These are phyloP conservation scores for Arachis hypogaea DNA, from an alignment of 306 rosid species.

Conservation along the genomic window DNA sequence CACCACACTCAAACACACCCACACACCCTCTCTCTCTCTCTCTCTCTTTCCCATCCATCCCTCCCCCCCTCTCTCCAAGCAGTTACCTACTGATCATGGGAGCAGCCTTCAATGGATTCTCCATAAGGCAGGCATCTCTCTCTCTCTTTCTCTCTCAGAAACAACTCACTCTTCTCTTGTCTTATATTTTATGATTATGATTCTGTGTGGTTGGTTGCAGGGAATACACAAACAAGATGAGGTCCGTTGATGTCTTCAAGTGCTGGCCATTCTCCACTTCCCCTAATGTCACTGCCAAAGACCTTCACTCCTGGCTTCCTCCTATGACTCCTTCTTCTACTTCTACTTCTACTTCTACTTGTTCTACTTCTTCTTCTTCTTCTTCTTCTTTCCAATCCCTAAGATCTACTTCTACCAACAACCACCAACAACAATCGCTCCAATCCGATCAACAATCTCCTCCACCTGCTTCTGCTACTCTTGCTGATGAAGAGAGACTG, in stretches of 20 bases:
- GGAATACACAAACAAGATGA: slow-evolving; percentile 76
- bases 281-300: slow-evolving; percentile 33
- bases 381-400: slow-evolving; percentile 4
- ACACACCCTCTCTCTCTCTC: background rate
- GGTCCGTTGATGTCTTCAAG: slow-evolving; percentile 63
- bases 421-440: background rate
- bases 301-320: slow-evolving; percentile 61
- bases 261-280: slow-evolving; percentile 71
- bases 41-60: slow-evolving; percentile 35
- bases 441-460: background rate
- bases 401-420: slow-evolving; percentile 40
- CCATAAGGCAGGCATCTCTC: slow-evolving; percentile 63
- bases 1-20: slow-evolving; percentile 18
- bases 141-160: background rate
- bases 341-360: slow-evolving; percentile 6
- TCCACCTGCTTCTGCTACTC: background rate
- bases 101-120: slow-evolving; percentile 66
- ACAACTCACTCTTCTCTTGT: background rate
- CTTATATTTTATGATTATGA: background rate
- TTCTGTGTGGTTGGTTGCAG: slow-evolving; percentile 47
- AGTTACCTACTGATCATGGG: slow-evolving; percentile 56
- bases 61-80: background rate
- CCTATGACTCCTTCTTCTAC: slow-evolving; percentile 61
- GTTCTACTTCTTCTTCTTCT: slow-evolving; percentile 29
- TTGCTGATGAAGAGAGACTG: slow-evolving; percentile 45